phyloP scores from a whole-genome alignment of 2,329 filamentous ascomycete genomes.

The Zymoseptoria pseudotritici region DNA sequence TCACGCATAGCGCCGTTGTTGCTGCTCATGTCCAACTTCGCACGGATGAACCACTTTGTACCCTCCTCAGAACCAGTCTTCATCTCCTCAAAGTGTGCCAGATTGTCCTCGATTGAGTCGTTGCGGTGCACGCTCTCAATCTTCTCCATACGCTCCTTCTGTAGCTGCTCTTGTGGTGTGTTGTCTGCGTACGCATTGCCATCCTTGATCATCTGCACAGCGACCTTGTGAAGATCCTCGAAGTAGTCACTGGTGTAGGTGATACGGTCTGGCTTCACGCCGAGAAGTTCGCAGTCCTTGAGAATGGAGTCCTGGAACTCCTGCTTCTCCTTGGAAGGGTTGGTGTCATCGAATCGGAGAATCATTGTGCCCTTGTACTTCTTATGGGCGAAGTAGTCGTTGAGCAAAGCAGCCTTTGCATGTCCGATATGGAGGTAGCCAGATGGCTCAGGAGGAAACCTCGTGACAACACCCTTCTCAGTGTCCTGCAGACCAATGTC shows the following conservation, averaged over 20 bases:
- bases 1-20: constrained; percentile 94
- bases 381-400: constrained; percentile 94
- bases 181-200: constrained; percentile 93
- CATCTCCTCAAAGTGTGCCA: constrained; percentile 89
- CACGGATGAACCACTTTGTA: constrained; percentile 80
- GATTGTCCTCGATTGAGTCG: constrained; percentile 69
- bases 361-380: constrained; percentile 87
- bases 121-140: constrained; percentile 76
- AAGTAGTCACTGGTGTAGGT: constrained; percentile 96
- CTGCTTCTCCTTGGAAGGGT: constrained; percentile 93
- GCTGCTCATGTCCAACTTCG: constrained; percentile 85
- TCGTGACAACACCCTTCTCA: constrained; percentile 80
- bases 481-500: constrained; percentile 79
- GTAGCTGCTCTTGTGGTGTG: constrained; percentile 83
- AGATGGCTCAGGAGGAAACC: constrained; percentile 92
- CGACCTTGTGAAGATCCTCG: constrained; percentile 79
- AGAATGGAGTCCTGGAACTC: constrained; percentile 93
- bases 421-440: constrained; percentile 94
- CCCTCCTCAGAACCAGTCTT: constrained; percentile 75
- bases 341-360: constrained; percentile 93
- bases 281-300: constrained; percentile 84
- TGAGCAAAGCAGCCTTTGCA: constrained; percentile 85
- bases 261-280: constrained; percentile 77
- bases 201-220: constrained; percentile 73
- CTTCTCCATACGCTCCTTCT: constrained; percentile 73